Conservation (phyloP, 73 alveolate species). For the Paramecium primaurelia region DNA sequence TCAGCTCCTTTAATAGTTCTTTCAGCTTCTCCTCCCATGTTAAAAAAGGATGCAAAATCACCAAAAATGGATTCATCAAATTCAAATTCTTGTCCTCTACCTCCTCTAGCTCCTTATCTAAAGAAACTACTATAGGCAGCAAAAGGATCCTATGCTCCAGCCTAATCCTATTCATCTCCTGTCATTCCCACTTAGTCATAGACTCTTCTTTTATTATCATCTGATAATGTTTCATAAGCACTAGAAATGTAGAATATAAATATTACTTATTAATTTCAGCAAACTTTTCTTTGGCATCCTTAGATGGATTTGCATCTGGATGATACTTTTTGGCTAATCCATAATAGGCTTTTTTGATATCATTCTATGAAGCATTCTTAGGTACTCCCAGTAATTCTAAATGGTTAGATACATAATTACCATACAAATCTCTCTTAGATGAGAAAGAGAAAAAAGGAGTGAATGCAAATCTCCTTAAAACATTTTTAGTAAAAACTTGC, state of each 20-base stretch:
- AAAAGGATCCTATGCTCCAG: constrained; percentile 77
- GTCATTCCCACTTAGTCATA: constrained; percentile 91
- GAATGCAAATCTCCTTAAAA: background rate
- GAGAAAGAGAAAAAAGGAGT: background rate
- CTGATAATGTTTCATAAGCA: constrained; percentile 90
- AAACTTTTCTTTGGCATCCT: constrained; percentile 90
- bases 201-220: constrained; percentile 70
- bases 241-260: background rate
- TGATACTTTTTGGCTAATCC: constrained; percentile 84
- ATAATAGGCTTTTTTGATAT: constrained; percentile 89
- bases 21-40: constrained; percentile 72
- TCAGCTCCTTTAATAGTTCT: constrained; percentile 69
- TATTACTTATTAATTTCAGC: constrained; percentile 74
- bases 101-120: constrained; percentile 62
- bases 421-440: constrained; percentile 21
- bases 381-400: constrained; percentile 75
- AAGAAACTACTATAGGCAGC: constrained; percentile 58
- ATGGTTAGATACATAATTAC: background rate
- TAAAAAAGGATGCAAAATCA: constrained; percentile 80
- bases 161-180: constrained; percentile 82
- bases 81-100: constrained; percentile 50
- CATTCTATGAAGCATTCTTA: constrained; percentile 79
- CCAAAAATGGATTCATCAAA: constrained; percentile 77
- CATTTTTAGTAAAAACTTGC: background rate
- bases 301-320: constrained; percentile 86